phyloP scores from a whole-genome alignment of 202 grass and related monocot species.

The Miscanthus sacchariflorus region DNA sequence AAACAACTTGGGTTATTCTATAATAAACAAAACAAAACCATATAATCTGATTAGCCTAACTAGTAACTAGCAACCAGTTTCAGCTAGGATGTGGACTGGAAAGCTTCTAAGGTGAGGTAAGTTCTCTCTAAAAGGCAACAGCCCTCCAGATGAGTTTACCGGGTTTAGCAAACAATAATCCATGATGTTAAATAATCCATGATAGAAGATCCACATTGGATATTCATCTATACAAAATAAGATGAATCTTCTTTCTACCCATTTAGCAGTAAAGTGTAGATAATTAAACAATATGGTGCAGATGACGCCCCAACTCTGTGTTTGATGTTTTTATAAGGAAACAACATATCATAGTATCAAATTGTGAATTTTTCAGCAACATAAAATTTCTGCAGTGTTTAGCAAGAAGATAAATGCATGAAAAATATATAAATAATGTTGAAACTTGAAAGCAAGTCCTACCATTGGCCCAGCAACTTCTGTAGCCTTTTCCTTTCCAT shows the following conservation, averaged over 20 bases:
- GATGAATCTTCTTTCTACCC: background rate
- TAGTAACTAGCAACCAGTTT: constrained; percentile 10
- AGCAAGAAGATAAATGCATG: background rate
- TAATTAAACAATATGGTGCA: background rate
- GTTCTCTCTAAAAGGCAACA: background rate
- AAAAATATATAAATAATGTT: constrained; percentile 16
- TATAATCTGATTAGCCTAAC: background rate
- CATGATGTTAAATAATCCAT: background rate
- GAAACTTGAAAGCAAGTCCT: constrained; percentile 46
- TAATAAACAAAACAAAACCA: constrained; percentile 5
- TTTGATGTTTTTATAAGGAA: background rate
- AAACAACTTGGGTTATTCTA: background rate
- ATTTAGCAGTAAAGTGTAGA: background rate
- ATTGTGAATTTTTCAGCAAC: constrained; percentile 1
- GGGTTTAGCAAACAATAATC: background rate
- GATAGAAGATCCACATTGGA: constrained; percentile 12
- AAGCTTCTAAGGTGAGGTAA: background rate
- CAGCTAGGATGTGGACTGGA: constrained; percentile 9
- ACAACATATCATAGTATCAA: background rate
- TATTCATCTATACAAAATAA: background rate
- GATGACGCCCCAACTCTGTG: background rate
- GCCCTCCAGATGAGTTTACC: background rate
- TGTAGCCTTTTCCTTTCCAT: constrained; percentile 82
- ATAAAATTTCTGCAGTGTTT: constrained; percentile 6
- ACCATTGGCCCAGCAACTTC: constrained; percentile 88